Percentiles rank a stretch among this genome's conserved stretches.
Evolutionary conservation across 352 stramenopile species (phyloP).

Genomic region (Aphanomyces astaci): DNA sequence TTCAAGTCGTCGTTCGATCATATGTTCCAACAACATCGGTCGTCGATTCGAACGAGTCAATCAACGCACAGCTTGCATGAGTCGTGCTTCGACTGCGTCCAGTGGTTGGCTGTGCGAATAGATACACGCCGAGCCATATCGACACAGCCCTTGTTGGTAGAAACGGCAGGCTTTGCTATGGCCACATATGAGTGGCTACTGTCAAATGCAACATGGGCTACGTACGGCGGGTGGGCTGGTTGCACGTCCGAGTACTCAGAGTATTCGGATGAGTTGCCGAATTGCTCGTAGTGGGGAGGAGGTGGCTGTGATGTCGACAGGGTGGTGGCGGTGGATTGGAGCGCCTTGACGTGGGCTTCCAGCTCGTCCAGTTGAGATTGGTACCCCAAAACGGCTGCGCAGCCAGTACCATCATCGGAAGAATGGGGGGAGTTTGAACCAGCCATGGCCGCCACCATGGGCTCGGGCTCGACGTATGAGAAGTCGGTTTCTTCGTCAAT

Average conservation of each 20-base stretch:
- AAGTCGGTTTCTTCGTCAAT: slow-evolving; percentile 31
- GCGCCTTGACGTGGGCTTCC: slow-evolving; percentile 28
- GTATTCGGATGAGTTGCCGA: slow-evolving; percentile 22
- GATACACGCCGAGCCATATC: slow-evolving; percentile 75
- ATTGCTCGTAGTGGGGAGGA: not conserved
- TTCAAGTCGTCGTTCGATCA: no score
- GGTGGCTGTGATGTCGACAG: slow-evolving; percentile 34
- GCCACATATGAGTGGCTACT: no score
- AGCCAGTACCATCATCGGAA: not conserved
- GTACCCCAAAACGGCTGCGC: not conserved
- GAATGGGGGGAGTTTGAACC: not conserved
- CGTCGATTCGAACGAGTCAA: not conserved
- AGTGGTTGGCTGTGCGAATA: slow-evolving; percentile 54
- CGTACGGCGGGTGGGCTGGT: slow-evolving; percentile 44
- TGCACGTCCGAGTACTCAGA: slow-evolving; percentile 34
- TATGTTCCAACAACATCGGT: no score
- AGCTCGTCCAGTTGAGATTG: slow-evolving; percentile 18
- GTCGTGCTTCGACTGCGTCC: slow-evolving; percentile 29
- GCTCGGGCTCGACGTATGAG: slow-evolving; percentile 20
- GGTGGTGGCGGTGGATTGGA: slow-evolving; percentile 44
- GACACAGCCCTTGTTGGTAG: slow-evolving; percentile 67
- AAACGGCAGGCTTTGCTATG: slow-evolving; percentile 81
- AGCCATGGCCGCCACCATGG: not conserved
- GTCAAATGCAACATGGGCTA: no score
- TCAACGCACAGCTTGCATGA: slow-evolving; percentile 5